Conservation (phyloP, 768 basidiomycete species). For the Phylloporus sp. region DNA sequence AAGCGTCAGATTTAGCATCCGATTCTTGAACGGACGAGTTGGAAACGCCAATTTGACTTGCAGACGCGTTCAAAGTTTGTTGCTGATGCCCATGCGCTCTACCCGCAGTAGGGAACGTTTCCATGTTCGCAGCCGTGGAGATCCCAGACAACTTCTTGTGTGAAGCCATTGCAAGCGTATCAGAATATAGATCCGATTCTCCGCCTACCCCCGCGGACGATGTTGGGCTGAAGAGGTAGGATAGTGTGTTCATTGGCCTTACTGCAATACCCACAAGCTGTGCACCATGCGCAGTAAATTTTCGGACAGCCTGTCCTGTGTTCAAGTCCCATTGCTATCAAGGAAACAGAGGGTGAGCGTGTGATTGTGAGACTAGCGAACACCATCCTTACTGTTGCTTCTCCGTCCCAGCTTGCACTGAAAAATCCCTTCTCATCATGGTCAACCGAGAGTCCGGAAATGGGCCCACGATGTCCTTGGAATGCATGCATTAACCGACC, state of each 20-base stretch:
- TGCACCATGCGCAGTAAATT: slow-evolving; percentile 76
- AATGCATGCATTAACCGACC: slow-evolving; percentile 66
- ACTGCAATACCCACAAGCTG: slow-evolving; percentile 82
- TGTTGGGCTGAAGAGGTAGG: slow-evolving; percentile 27
- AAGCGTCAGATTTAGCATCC: slow-evolving; percentile 74
- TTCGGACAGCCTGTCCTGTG: slow-evolving; percentile 74
- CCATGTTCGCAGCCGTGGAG: slow-evolving; percentile 21
- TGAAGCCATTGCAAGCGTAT: slow-evolving; percentile 3
- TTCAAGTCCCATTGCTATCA: slow-evolving; percentile 96
- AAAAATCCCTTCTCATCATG: slow-evolving; percentile 83
- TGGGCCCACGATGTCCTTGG: slow-evolving; percentile 71
- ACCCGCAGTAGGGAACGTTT: slow-evolving; percentile 16
- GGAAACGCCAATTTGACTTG: slow-evolving; percentile 23
- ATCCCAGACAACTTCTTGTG: slow-evolving; percentile 12
- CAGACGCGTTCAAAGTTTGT: slow-evolving; percentile 16
- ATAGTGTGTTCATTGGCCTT: slow-evolving; percentile 52
- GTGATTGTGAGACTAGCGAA: background rate
- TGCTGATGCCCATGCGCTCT: slow-evolving; percentile 16
- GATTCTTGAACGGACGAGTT: slow-evolving; percentile 34
- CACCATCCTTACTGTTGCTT: slow-evolving; percentile 62
- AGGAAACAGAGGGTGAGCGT: slow-evolving; percentile 6
- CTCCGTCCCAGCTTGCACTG: slow-evolving; percentile 94
- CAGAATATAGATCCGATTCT: slow-evolving; percentile 18
- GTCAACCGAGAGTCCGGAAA: slow-evolving; percentile 80
- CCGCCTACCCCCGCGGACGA: slow-evolving; percentile 24